These are phyloP conservation scores for Crithidia sp. DNA, from an alignment of 208 protist species.

Conservation along the genomic window DNA sequence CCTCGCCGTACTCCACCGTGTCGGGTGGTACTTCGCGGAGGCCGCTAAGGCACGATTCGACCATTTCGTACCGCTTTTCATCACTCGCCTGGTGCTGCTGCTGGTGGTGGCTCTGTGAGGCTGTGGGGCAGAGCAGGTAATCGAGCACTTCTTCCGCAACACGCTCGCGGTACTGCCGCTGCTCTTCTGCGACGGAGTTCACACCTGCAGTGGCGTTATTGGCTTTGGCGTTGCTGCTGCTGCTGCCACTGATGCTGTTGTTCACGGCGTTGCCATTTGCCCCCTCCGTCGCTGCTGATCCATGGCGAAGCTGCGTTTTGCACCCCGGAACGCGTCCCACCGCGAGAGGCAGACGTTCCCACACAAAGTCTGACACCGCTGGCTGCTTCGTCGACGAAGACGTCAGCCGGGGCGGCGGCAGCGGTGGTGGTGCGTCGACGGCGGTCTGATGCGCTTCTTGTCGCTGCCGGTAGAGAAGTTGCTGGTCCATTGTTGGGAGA, in stretches of 20 bases:
- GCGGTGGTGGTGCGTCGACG: neutral
- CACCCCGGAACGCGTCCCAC: constrained; percentile 24
- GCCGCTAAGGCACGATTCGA: constrained; percentile 27
- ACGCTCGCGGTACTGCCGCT: constrained; percentile 14
- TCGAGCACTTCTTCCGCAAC: constrained; percentile 22
- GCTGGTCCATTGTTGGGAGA: constrained; percentile 20
- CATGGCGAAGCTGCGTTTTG: constrained; percentile 24
- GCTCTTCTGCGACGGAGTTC: neutral
- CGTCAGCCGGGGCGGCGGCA: neutral
- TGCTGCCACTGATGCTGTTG: neutral
- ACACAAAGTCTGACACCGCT: constrained; percentile 21
- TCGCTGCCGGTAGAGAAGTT: constrained; percentile 30
- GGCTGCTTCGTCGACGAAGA: neutral
- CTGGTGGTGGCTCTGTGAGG: neutral
- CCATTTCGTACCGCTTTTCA: constrained; percentile 16
- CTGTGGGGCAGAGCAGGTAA: constrained; percentile 14
- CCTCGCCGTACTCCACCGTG: constrained; percentile 24
- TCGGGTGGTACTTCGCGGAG: constrained; percentile 23
- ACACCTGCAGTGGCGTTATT: neutral
- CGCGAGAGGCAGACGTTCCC: constrained; percentile 21
- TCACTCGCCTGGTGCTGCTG: constrained; percentile 3
- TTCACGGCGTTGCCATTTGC: neutral
- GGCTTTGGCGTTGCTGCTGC: neutral
- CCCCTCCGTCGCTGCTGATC: neutral
- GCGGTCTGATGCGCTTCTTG: constrained; percentile 25